phyloP scores from a whole-genome alignment of 441 rosid genomes.

The Bocquillonia castaneifolia region DNA sequence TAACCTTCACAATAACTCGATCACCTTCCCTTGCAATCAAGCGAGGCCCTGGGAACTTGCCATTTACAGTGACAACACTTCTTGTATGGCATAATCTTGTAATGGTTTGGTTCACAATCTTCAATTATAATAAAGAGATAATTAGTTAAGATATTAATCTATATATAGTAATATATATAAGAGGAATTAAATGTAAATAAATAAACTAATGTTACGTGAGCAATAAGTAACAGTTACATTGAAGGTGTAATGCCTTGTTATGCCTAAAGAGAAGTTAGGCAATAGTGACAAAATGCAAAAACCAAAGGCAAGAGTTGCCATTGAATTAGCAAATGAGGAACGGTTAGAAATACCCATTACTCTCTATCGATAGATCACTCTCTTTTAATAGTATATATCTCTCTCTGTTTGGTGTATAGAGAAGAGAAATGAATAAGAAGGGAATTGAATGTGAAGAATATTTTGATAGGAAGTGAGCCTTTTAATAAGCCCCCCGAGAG shows the following conservation, averaged over 20 bases:
- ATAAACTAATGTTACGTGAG: background rate
- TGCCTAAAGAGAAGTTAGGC: conserved; percentile 28
- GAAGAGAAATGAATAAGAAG: background rate
- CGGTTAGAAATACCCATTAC: conserved; percentile 23
- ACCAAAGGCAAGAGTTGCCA: conserved; percentile 23
- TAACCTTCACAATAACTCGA: conserved; percentile 39
- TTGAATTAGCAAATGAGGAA: conserved; percentile 19
- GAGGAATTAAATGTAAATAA: background rate
- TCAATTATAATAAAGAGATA: background rate
- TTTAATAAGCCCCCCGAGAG: conserved; percentile 18
- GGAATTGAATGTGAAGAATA: conserved; percentile 10
- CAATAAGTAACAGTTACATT: conserved; percentile 26
- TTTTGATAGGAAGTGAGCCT: background rate
- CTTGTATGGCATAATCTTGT: conserved; percentile 47
- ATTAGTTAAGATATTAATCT: background rate
- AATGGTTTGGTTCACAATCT: conserved; percentile 36
- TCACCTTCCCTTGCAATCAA: conserved; percentile 49
- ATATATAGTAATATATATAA: background rate
- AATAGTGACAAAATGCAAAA: conserved; percentile 20
- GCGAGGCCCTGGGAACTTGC: conserved; percentile 50
- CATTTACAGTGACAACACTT: conserved; percentile 47
- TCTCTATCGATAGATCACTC: background rate
- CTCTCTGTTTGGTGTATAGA: conserved; percentile 2
- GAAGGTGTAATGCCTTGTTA: conserved; percentile 48
- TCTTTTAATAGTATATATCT: background rate